Percentiles rank a stretch among this genome's conserved stretches.
Evolutionary conservation across 345 rosid species (phyloP).

Genomic region (Eutrema japonicum): DNA sequence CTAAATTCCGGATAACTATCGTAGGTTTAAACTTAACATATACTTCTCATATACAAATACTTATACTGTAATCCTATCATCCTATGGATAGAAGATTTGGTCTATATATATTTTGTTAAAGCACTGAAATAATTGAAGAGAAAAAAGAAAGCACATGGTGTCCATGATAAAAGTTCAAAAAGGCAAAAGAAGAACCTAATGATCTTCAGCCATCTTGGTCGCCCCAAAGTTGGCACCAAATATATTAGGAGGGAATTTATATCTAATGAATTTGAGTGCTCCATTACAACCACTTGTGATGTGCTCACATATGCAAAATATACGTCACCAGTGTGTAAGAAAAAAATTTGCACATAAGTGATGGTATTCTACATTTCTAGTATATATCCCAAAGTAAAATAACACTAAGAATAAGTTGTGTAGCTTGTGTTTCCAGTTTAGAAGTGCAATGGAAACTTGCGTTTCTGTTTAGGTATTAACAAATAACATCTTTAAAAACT

Average conservation of each 20-base stretch:
- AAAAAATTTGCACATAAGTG: neutral
- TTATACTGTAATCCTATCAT: neutral
- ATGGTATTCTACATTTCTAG: neutral
- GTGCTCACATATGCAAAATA: slow-evolving; percentile 10
- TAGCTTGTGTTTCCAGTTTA: neutral
- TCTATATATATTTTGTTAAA: slow-evolving; percentile 10
- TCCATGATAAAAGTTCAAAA: slow-evolving; percentile 41
- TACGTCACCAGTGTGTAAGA: slow-evolving; percentile 31
- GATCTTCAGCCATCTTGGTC: slow-evolving; percentile 34
- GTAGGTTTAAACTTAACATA: neutral
- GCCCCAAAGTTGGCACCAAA: slow-evolving; percentile 33
- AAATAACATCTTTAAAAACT: no score
- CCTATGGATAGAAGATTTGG: slow-evolving; percentile 8
- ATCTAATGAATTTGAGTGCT: slow-evolving; percentile 26
- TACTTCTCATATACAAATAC: neutral
- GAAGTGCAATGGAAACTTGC: no score
- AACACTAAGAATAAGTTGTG: neutral
- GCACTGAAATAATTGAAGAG: slow-evolving; percentile 31
- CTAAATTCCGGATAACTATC: neutral
- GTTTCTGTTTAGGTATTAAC: no score
- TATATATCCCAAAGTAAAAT: neutral
- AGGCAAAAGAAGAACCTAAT: slow-evolving; percentile 38
- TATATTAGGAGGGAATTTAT: slow-evolving; percentile 20
- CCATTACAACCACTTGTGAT: slow-evolving; percentile 25
- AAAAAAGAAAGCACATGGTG: slow-evolving; percentile 37